These are phyloP conservation scores for Hypoxylon fragiforme DNA, from an alignment of 495 filamentous ascomycete genomes.

Conservation along the genomic window DNA sequence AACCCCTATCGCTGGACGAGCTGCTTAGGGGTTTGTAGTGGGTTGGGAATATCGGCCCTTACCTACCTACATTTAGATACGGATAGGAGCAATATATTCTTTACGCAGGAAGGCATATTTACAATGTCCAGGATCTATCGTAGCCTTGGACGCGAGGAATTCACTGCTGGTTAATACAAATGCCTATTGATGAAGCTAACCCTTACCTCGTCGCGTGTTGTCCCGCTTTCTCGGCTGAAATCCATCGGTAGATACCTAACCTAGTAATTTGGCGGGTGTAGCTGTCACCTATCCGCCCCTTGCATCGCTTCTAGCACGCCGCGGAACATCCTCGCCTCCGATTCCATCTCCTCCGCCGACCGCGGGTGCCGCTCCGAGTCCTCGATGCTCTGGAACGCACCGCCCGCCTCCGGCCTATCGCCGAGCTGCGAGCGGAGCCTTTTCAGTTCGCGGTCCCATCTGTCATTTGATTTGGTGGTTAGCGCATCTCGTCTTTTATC, in stretches of 20 bases:
- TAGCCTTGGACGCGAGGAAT: no score
- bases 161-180: no score
- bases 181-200: no score
- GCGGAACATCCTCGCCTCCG: slow-evolving; percentile 71
- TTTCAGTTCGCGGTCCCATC: slow-evolving; percentile 24
- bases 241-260: no score
- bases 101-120: no score
- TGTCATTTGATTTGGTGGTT: slow-evolving; percentile 4
- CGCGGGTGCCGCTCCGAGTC: slow-evolving; percentile 71
- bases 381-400: slow-evolving; percentile 58
- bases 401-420: slow-evolving; percentile 44
- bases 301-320: slow-evolving; percentile 43
- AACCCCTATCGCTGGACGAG: slow-evolving; percentile 85
- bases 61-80: background rate
- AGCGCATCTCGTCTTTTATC: no score
- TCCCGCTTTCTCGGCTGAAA: no score
- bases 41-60: background rate
- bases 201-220: no score
- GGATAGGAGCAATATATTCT: slow-evolving; percentile 5
- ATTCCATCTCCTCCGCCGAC: slow-evolving; percentile 73
- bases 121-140: no score
- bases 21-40: slow-evolving; percentile 67
- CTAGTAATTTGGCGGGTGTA: no score
- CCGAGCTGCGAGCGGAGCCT: slow-evolving; percentile 10
- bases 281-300: slow-evolving; percentile 9